phyloP scores from a whole-genome alignment of 2,329 filamentous ascomycete genomes.

The Nectriaceae sp. region DNA sequence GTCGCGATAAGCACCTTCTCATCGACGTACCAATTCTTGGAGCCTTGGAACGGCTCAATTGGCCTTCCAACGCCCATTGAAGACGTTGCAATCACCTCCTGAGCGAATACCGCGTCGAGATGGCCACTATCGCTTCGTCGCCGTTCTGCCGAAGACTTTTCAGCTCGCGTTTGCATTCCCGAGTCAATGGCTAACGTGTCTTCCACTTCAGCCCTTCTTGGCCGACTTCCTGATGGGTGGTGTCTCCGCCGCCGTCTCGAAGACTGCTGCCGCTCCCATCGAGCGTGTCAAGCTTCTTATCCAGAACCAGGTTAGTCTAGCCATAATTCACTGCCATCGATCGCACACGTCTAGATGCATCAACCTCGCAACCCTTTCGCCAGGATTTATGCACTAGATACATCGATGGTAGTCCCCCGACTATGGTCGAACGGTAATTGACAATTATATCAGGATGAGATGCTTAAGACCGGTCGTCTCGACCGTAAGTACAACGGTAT shows the following conservation, averaged over 20 bases:
- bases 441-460: conserved; percentile 81
- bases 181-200: conserved; percentile 23
- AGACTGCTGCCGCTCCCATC: conserved; percentile 99
- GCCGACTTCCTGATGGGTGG: conserved; percentile 99
- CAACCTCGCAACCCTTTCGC: no score
- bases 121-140: conserved; percentile 8
- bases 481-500: conserved; percentile 97
- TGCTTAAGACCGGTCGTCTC: conserved; percentile 98
- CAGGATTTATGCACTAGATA: no score
- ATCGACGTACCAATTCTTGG: conserved; percentile 8
- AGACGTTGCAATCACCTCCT: neutral
- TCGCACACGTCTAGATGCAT: no score
- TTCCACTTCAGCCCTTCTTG: conserved; percentile 73
- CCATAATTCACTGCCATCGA: neutral
- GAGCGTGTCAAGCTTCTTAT: conserved; percentile 99
- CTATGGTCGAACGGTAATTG: no score
- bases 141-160: conserved; percentile 1
- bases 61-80: conserved; percentile 4
- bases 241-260: conserved; percentile 99
- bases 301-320: conserved; percentile 92
- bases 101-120: neutral
- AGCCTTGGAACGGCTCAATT: conserved; percentile 16
- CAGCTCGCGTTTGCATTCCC: neutral
- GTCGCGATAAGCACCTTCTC: conserved; percentile 22
- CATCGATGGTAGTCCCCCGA: no score